Percentiles rank a stretch among this genome's conserved stretches.
Conservation (phyloP, 2,329 filamentous ascomycete species). For the Verticillium nubilum region DNA sequence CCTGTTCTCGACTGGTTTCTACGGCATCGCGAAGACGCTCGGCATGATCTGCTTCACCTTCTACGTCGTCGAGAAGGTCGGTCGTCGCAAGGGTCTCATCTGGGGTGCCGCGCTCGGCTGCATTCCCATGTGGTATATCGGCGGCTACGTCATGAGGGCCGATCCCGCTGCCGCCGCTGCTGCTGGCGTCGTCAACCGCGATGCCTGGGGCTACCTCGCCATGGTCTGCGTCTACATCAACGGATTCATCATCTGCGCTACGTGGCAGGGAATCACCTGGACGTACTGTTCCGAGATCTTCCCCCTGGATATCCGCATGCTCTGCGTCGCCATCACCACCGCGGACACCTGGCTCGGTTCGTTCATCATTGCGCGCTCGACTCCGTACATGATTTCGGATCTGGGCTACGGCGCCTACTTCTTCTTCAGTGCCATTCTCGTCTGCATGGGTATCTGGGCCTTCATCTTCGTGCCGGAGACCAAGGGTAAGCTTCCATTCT, state of each 20-base stretch:
- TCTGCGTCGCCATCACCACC: constrained; percentile 26
- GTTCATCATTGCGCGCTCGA: constrained; percentile 32
- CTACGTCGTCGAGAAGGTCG: constrained; percentile 41
- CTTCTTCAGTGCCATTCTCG: constrained; percentile 42
- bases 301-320: constrained; percentile 29
- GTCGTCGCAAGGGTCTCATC: constrained; percentile 42
- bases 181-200: constrained; percentile 35
- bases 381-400: constrained; percentile 33
- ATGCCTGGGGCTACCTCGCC: constrained; percentile 35
- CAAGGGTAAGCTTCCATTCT: constrained; percentile 28
- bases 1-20: constrained; percentile 33
- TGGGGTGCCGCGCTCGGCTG: constrained; percentile 32
- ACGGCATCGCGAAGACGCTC: constrained; percentile 31
- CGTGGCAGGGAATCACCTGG: constrained; percentile 37
- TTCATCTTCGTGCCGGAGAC: constrained; percentile 47
- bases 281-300: constrained; percentile 43
- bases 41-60: constrained; percentile 33
- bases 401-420: constrained; percentile 46
- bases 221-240: constrained; percentile 43
- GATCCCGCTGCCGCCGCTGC: constrained; percentile 32
- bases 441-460: constrained; percentile 39
- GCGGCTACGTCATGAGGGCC: constrained; percentile 25
- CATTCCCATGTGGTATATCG: constrained; percentile 34
- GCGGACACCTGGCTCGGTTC: constrained; percentile 32
- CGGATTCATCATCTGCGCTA: constrained; percentile 28